Base-by-base conservation (phyloP, 1,284 basidiomycete species). In the Puccinia polysora region DNA sequence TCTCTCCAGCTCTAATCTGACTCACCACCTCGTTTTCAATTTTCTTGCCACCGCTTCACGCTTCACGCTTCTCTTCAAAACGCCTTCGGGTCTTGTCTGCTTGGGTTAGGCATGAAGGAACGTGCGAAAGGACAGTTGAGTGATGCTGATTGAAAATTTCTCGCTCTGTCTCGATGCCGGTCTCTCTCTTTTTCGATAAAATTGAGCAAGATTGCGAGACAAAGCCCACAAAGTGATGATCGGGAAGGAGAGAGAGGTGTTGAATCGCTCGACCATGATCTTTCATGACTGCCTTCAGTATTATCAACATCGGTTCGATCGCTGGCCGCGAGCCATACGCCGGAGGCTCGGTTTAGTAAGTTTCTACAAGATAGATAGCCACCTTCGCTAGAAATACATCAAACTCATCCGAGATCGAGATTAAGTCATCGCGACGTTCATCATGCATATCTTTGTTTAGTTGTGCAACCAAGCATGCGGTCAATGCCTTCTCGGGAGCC, bases 241-340 rank as follows among this genome's bases (percentile, higher is more conserved):
- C 18, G 15, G 3, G 6, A 38, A 56, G 28, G 10, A 12, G 14
- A 38, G 28, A 59, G 18, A 23, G 4, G 18, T 34, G 3, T n/a
- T 23, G n/a, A n/a, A n/a, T n/a, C n/a, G n/a, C n/a, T n/a, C n/a
- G n/a, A n/a, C n/a, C n/a, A n/a, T n/a, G n/a, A n/a, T n/a, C n/a
- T n/a, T n/a, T n/a, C n/a, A 36, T 15, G 7, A 28, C 12, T n/a
- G 23, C 25, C 38, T 30, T 36, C 58, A 76, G 75, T 81, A 84
- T 99, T 76, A 96, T 99, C 82, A 95, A 96, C 81, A 83, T 99
- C 73, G 94, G 96, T 58, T 94, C 91, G 14, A 86, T 99, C 73
- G 93, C 91, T 52, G 92, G 95, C 49, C 83, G 87, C 18, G 95
- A 98, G 79, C 81, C 95, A 0, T 98, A 99, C 78, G 86, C 87